Base-by-base conservation (phyloP, 169 alveolate genomes). In the Babesia bovis region DNA sequence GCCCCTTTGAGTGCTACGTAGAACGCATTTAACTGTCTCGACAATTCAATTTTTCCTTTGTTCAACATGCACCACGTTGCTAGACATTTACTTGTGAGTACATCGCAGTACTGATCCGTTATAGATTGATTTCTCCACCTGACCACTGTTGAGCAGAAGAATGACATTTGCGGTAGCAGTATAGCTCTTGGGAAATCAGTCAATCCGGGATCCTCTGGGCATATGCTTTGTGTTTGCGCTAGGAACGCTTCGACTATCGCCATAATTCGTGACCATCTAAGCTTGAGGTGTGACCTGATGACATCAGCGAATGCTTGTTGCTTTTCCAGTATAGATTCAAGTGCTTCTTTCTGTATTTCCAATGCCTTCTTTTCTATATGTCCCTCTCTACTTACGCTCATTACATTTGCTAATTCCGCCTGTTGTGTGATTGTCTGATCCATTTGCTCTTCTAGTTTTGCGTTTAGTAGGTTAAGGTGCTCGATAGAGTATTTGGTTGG, bases 31-130 rank as follows among this genome's bases (percentile, higher is more conserved):
- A 85, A 56, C 36, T 85, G 92, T 15, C 83, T 52, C 77, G 65
- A 71, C 30, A 82, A 65, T 47, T 85, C 87, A 17, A 60, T 65
- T 33, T 58, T 75, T 21, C 81, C 76, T 49, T 74, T 58, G 47
- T 76, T 82, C 33, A 75, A 77, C 82, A 85, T 67, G n/a, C 89
- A 75, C 92, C 92, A 85, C 23, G 70, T 76, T 0, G 90, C 92
- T 33, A 85, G 82, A 38, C 90, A 82, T 66, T 82, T 85, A 28
- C 86, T 70, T 19, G 82, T 76, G 33, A 85, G 66, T n/a, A 85
- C 82, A 17, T 85, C 90, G 50, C 85, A 85, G 45, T 63, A 85
- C 49, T 85, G 87, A 47, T 85, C 90, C 38, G 84, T 78, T 30
- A 85, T 49, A 38, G 61, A 77, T 41, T 85, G 78, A 55, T 85